phyloP scores from a whole-genome alignment of 805 yeast species.

The Wickerhamiella spandovensis region DNA sequence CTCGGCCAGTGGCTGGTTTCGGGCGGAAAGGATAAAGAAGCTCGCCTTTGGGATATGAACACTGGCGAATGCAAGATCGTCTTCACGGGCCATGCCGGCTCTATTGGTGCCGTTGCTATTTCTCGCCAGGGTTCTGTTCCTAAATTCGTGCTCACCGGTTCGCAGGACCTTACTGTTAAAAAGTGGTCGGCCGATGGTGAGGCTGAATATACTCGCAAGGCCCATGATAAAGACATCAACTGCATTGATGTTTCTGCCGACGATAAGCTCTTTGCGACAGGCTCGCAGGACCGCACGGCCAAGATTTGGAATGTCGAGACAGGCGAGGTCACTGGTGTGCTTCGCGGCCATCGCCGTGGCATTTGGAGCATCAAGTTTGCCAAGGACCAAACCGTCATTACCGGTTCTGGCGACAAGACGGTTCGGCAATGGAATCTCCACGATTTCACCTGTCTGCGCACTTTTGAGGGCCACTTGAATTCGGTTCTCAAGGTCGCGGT shows the following conservation, averaged over 20 bases:
- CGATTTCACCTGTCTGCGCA: slow-evolving; percentile 61
- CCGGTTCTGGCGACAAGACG: slow-evolving; percentile 89
- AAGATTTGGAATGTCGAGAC: slow-evolving; percentile 75
- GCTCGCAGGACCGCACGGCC: slow-evolving; percentile 84
- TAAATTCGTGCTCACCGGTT: slow-evolving; percentile 62
- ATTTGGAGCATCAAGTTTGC: slow-evolving; percentile 85
- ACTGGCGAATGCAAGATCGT: slow-evolving; percentile 39
- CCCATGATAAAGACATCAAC: slow-evolving; percentile 94
- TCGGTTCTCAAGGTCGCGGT: slow-evolving; percentile 76
- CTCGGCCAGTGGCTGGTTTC: slow-evolving; percentile 86
- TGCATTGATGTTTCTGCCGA: slow-evolving; percentile 83
- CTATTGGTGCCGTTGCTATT: slow-evolving; percentile 71
- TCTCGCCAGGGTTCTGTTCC: slow-evolving; percentile 44
- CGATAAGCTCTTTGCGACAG: slow-evolving; percentile 79
- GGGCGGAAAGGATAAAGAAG: slow-evolving; percentile 80
- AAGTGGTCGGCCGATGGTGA: slow-evolving; percentile 50
- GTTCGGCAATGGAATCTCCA: slow-evolving; percentile 76
- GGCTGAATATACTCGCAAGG: slow-evolving; percentile 83
- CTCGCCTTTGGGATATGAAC: slow-evolving; percentile 61
- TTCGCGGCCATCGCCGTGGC: slow-evolving; percentile 88
- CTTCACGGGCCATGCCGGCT: slow-evolving; percentile 76
- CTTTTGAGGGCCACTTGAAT: slow-evolving; percentile 90
- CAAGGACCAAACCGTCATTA: slow-evolving; percentile 54
- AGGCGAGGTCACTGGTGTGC: slow-evolving; percentile 79
- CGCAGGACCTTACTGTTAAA: slow-evolving; percentile 73